These are phyloP conservation scores for Manihot esculenta DNA, from an alignment of 441 rosid species.

Conservation along the genomic window DNA sequence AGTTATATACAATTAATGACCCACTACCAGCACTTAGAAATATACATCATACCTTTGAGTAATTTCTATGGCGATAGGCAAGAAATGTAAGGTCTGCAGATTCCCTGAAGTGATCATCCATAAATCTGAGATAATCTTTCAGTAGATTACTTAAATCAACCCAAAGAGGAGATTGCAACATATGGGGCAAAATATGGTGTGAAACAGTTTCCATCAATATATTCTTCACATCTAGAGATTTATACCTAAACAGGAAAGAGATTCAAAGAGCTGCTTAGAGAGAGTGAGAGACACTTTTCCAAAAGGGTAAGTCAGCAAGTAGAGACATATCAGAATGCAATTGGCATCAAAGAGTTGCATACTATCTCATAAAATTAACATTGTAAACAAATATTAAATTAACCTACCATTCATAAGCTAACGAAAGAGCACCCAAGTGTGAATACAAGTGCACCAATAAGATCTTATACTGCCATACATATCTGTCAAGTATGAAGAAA, in stretches of 20 bases:
- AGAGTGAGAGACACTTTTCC: not conserved
- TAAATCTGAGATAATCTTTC: conserved; percentile 90
- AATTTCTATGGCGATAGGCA: conserved; percentile 97
- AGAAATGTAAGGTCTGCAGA: conserved; percentile 98
- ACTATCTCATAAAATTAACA: conserved; percentile 7
- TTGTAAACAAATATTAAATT: not conserved
- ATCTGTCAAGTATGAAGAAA: conserved; percentile 49
- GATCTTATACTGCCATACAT: conserved; percentile 88
- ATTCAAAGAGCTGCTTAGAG: conserved; percentile 9
- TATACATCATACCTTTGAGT: conserved; percentile 70
- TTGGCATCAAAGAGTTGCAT: not conserved
- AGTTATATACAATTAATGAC: not conserved
- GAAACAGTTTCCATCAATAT: conserved; percentile 91
- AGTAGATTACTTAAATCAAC: conserved; percentile 63
- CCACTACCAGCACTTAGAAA: not conserved
- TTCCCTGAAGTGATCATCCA: conserved; percentile 99
- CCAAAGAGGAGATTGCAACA: conserved; percentile 89
- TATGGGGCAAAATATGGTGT: conserved; percentile 85
- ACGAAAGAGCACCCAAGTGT: conserved; percentile 66
- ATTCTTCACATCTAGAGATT: conserved; percentile 93
- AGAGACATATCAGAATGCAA: not conserved
- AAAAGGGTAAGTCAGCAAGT: not conserved
- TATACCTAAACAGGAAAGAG: conserved; percentile 57
- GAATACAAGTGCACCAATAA: conserved; percentile 88
- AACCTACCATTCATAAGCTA: conserved; percentile 82